phyloP scores from a whole-genome alignment of 2,329 filamentous ascomycete genomes.

The Verticillium klebahnii region DNA sequence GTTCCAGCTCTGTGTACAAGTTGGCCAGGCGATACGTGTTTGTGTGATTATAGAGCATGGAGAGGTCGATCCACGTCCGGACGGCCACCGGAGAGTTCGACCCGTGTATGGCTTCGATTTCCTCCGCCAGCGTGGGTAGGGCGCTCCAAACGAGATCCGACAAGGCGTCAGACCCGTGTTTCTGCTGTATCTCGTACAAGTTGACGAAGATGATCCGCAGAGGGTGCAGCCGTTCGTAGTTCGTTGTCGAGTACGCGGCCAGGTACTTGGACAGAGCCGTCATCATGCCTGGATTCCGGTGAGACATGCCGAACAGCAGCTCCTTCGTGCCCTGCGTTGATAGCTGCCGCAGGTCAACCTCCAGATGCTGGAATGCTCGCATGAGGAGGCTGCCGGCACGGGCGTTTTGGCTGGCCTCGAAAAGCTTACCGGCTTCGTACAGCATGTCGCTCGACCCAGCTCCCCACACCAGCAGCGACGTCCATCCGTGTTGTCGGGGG shows the following conservation, averaged over 20 bases:
- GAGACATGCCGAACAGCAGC: constrained; percentile 37
- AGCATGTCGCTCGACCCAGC: constrained; percentile 37
- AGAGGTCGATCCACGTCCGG: constrained; percentile 36
- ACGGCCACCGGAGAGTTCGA: constrained; percentile 38
- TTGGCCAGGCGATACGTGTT: constrained; percentile 30
- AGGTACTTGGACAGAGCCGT: constrained; percentile 41
- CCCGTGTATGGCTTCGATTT: constrained; percentile 39
- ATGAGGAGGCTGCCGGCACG: constrained; percentile 34
- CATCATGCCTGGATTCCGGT: constrained; percentile 38
- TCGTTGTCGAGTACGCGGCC: constrained; percentile 36
- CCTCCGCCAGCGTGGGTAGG: constrained; percentile 35
- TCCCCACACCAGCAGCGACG: constrained; percentile 37
- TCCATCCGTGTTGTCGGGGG: constrained; percentile 32
- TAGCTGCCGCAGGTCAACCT: constrained; percentile 35
- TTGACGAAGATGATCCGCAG: constrained; percentile 37
- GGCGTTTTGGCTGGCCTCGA: constrained; percentile 34
- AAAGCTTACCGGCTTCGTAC: constrained; percentile 37
- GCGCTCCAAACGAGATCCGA: constrained; percentile 38
- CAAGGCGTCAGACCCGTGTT: constrained; percentile 35
- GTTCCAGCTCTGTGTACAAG: constrained; percentile 30
- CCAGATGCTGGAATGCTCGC: constrained; percentile 37
- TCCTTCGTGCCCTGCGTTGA: constrained; percentile 39
- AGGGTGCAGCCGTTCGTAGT: constrained; percentile 37
- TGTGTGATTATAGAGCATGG: constrained; percentile 32
- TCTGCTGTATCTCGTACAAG: constrained; percentile 40